Base-by-base conservation (phyloP, 345 rosid genomes). In the Erysimum cheiranthoides region DNA sequence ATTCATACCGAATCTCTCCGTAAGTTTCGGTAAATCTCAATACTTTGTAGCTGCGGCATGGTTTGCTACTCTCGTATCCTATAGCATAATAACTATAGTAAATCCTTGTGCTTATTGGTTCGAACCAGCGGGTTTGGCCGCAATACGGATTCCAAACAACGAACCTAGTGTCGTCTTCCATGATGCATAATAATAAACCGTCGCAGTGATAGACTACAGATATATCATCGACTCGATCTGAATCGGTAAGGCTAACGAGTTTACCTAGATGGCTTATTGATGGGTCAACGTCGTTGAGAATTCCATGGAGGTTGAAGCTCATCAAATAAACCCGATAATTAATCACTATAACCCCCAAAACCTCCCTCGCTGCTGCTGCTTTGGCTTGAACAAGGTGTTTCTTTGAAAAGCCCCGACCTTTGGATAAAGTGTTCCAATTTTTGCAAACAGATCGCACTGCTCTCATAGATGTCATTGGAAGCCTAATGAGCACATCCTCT, bases 71-170 rank as follows among this genome's bases (percentile, higher is more conserved):
- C 36, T 25, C 47, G 36, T 51, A 51, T 8, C 71, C 71, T 4
- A 66, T 66, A 66, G 60, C 71, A 21, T 21, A 66, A 18, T 21
- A 21, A 21, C 25, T 21, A 21, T 21, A 21, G 25, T 21, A 1
- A 17, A 17, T 1, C 5, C 12, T 17, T 3, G 11, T 16, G 12
- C 28, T 6, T 28, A 14, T 13, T 54, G 60, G 27, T 2, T 57
- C 7, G 18, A 32, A 14, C 21, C 40, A 57, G 6, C 3, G 40
- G 13, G 61, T 14, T 32, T 57, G 61, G 12, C 61, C 25, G 13
- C 21, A n/a, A 8, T 32, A 57, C 3, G 25, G 62, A 34, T 57
- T 57, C 62, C 62, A 57, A 57, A 57, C 40, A n/a, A 57, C 40
- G 13, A 57, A 34, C 2, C 25, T n/a, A 57, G 25, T 0, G 39